Conservation (phyloP, 2,329 filamentous ascomycete genomes). For the Ascochyta lentis region DNA sequence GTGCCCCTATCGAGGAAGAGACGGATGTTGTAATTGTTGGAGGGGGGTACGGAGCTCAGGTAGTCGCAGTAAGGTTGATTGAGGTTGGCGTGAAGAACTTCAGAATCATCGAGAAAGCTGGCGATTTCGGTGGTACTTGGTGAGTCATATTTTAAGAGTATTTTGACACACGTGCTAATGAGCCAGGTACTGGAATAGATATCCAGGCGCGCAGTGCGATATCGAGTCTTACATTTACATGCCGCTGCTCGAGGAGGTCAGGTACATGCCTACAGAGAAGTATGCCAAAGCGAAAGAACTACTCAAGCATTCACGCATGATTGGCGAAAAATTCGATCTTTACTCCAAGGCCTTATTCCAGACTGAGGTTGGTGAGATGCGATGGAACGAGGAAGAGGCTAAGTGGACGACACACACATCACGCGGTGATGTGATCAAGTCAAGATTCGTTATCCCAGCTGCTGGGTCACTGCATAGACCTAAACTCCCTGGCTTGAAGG, state of each 20-base stretch:
- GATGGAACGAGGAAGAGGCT: conserved; percentile 57
- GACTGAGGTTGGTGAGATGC: conserved; percentile 50
- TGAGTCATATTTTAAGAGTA: conserved; percentile 1
- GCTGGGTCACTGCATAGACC: conserved; percentile 54
- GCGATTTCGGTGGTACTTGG: conserved; percentile 58
- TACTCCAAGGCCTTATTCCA: conserved; percentile 56
- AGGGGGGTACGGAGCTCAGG: conserved; percentile 54
- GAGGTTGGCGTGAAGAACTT: conserved; percentile 51
- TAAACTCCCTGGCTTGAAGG: conserved; percentile 40
- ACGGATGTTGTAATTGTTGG: conserved; percentile 50
- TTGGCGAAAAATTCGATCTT: conserved; percentile 56
- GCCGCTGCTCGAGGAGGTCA: conserved; percentile 36
- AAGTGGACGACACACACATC: conserved; percentile 35
- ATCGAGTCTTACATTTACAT: conserved; percentile 42
- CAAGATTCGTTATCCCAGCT: conserved; percentile 51
- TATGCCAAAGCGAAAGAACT: conserved; percentile 57
- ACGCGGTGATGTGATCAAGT: conserved; percentile 37
- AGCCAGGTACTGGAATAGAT: conserved; percentile 53
- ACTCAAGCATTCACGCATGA: conserved; percentile 53
- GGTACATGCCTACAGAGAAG: conserved; percentile 62
- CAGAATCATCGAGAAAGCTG: conserved; percentile 54
- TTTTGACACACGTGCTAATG: neutral
- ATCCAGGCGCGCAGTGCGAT: conserved; percentile 36
- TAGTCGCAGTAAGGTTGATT: conserved; percentile 51
- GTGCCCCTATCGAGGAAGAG: conserved; percentile 38